Conservation (phyloP, 1,284 basidiomycete genomes). For the Singerocomus inundabilis region DNA sequence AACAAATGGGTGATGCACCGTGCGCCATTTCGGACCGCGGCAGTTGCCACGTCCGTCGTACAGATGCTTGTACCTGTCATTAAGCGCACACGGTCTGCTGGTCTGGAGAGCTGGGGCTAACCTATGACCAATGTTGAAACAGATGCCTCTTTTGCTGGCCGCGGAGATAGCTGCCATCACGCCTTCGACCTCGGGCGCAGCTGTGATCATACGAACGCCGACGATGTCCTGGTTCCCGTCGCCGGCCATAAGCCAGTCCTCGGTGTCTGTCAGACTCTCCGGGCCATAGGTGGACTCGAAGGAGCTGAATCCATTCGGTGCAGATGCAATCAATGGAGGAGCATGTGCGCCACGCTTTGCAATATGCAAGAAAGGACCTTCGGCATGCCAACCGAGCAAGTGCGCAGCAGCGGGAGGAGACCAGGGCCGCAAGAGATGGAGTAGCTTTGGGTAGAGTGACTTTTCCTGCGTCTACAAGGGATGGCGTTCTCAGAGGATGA, state of each 20-base stretch:
- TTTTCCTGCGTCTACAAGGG: constrained; percentile 66
- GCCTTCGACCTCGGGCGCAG: constrained; percentile 83
- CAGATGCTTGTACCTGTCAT: constrained; percentile 47
- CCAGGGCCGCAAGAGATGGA: constrained; percentile 63
- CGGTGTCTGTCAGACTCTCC: constrained; percentile 56
- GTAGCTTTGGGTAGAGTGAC: constrained; percentile 65
- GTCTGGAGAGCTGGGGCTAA: constrained; percentile 29
- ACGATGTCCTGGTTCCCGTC: constrained; percentile 35
- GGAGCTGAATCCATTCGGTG: constrained; percentile 55
- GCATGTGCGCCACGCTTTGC: constrained; percentile 82
- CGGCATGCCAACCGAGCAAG: constrained; percentile 84
- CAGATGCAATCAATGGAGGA: constrained; percentile 64
- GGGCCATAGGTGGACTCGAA: constrained; percentile 76
- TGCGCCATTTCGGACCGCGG: constrained; percentile 68
- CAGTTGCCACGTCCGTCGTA: constrained; percentile 63
- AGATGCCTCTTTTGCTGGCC: constrained; percentile 65
- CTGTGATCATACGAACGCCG: constrained; percentile 81
- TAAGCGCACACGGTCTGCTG: constrained; percentile 6
- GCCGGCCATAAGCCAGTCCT: constrained; percentile 63
- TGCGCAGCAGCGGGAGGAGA: constrained; percentile 61
- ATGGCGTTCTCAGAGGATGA: background rate
- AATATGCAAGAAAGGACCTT: constrained; percentile 83
- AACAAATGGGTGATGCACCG: constrained; percentile 88
- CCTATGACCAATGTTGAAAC: constrained; percentile 88
- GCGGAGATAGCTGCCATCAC: constrained; percentile 68